These are phyloP conservation scores for Saturnispora mendoncae DNA, from an alignment of 805 yeast species.

Conservation along the genomic window DNA sequence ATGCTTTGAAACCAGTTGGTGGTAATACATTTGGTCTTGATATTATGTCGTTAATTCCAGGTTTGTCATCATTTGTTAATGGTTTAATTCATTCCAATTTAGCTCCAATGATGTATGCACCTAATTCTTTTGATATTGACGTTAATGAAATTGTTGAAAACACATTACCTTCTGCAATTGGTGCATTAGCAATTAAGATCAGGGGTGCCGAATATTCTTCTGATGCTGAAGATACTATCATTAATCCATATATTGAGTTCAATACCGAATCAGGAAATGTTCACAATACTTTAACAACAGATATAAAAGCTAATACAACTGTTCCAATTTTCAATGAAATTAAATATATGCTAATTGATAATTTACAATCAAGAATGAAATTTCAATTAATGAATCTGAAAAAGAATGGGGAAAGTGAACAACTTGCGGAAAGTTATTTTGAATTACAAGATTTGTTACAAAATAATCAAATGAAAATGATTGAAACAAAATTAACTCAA, in stretches of 20 bases:
- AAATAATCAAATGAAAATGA: conserved; percentile 35
- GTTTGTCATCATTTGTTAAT: conserved; percentile 64
- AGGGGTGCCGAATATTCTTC: conserved; percentile 44
- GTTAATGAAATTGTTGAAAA: conserved; percentile 63
- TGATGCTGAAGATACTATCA: conserved; percentile 20
- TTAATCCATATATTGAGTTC: conserved; percentile 40
- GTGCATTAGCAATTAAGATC: conserved; percentile 57
- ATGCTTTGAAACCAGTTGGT: conserved; percentile 77
- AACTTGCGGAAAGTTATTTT: conserved; percentile 42
- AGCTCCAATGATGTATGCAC: conserved; percentile 75
- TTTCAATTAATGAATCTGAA: conserved; percentile 46
- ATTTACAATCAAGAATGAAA: conserved; percentile 47
- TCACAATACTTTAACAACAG: conserved; percentile 33
- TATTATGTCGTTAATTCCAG: conserved; percentile 77
- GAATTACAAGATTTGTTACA: conserved; percentile 55
- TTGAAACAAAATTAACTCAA: conserved; percentile 36
- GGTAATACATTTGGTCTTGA: conserved; percentile 84
- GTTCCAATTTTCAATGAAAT: conserved; percentile 63
- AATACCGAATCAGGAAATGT: conserved; percentile 31
- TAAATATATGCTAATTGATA: conserved; percentile 47
- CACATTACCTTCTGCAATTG: conserved; percentile 58
- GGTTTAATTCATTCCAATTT: conserved; percentile 58
- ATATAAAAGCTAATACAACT: conserved; percentile 45
- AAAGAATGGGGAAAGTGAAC: conserved; percentile 45
- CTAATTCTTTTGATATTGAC: conserved; percentile 68